Conservation (phyloP, 805 yeast genomes). For the Teunomyces stri region DNA sequence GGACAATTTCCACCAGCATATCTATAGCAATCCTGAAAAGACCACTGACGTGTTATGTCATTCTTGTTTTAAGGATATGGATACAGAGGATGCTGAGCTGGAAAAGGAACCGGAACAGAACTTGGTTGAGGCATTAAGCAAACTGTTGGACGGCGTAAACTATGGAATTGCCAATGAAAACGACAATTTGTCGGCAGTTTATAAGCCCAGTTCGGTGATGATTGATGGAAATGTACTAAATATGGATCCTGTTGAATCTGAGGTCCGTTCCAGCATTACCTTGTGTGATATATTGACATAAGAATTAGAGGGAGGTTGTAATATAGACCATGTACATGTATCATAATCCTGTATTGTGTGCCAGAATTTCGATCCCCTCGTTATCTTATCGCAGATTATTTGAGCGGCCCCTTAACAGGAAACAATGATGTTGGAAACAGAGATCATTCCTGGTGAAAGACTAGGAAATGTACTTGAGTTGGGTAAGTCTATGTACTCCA, state of each 20-base stretch:
- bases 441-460: constrained; percentile 35
- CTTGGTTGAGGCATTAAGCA: constrained; percentile 21
- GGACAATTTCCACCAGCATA: background rate
- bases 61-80: constrained; percentile 26
- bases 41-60: constrained; percentile 22
- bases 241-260: constrained; percentile 1
- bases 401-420: background rate
- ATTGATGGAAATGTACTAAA: background rate
- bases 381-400: background rate
- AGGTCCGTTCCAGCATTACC: constrained; percentile 16
- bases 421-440: constrained; percentile 10
- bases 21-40: background rate
- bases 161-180: constrained; percentile 29
- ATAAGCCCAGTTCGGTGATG: constrained; percentile 3
- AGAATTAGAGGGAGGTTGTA: background rate
- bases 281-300: constrained; percentile 18
- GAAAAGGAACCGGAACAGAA: constrained; percentile 11
- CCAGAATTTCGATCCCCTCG: too few relatives aligned
- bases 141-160: constrained; percentile 30
- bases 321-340: background rate
- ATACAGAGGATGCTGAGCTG: constrained; percentile 5
- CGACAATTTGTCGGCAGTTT: constrained; percentile 19
- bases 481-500: constrained; percentile 28
- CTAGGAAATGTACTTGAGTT: constrained; percentile 27
- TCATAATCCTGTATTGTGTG: background rate